Conservation (phyloP, 306 rosid species). For the Glycine tomentella region DNA sequence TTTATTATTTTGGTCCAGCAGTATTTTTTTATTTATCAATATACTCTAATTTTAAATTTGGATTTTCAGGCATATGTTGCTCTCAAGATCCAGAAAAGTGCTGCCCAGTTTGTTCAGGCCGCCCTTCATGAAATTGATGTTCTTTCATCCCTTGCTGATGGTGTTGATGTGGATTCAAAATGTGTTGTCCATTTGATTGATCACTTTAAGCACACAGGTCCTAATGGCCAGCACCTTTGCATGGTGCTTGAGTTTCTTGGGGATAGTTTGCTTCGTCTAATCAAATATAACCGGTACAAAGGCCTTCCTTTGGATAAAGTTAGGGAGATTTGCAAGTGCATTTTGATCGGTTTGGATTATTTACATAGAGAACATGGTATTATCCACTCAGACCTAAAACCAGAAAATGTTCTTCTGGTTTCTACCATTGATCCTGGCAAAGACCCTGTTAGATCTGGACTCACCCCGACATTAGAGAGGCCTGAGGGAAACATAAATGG, state of each 20-base stretch:
- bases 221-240: constrained; percentile 95
- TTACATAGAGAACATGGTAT: constrained; percentile 88
- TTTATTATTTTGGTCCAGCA: not conserved
- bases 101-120: constrained; percentile 89
- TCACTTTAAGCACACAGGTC: constrained; percentile 94
- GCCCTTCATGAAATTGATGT: constrained; percentile 92
- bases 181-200: constrained; percentile 79
- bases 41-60: constrained; percentile 18
- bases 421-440: constrained; percentile 85
- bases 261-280: constrained; percentile 89
- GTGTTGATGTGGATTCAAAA: constrained; percentile 68
- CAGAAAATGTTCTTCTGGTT: constrained; percentile 85
- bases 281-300: constrained; percentile 70
- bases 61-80: constrained; percentile 77
- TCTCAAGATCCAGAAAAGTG: constrained; percentile 98
- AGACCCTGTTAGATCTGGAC: constrained; percentile 76
- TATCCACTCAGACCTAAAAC: constrained; percentile 93
- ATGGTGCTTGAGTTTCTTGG: constrained; percentile 98
- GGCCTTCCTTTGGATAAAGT: constrained; percentile 77
- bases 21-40: not conserved
- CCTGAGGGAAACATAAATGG: constrained; percentile 81
- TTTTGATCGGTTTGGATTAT: constrained; percentile 85
- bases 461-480: constrained; percentile 76
- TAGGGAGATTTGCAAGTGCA: constrained; percentile 85
- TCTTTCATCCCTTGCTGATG: constrained; percentile 75